Conservation (phyloP, 768 basidiomycete species). For the Tricholoma sp. region DNA sequence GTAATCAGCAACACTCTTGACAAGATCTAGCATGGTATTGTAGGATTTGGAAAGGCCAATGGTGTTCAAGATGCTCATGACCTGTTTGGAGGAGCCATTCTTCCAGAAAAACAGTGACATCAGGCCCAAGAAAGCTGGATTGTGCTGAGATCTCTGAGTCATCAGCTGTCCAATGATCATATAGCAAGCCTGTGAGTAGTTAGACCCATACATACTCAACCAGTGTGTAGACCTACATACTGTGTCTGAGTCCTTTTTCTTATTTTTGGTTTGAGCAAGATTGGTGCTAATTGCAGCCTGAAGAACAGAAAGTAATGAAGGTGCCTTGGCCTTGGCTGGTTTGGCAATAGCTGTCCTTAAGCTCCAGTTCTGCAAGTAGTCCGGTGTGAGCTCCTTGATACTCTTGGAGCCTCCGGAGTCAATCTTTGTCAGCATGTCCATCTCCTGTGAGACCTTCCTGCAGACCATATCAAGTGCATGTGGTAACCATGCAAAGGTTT, state of each 20-base stretch:
- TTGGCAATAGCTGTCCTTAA: neutral
- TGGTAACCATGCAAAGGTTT: neutral
- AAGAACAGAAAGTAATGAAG: neutral
- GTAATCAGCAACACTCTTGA: neutral
- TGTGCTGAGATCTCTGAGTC: neutral
- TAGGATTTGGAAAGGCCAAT: neutral
- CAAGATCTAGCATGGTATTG: neutral
- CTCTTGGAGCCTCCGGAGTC: neutral
- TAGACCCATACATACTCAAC: neutral
- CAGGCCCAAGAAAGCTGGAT: neutral
- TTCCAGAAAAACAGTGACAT: neutral
- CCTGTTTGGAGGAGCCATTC: neutral
- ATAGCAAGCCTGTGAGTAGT: neutral
- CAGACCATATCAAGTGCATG: neutral
- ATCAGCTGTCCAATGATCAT: neutral
- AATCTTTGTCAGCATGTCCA: neutral
- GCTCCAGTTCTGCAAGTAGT: neutral
- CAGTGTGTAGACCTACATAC: neutral
- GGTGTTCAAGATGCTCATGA: neutral
- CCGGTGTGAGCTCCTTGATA: neutral
- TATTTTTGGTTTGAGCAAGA: neutral
- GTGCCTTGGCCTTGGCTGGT: neutral
- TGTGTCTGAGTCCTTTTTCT: neutral
- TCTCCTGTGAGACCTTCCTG: neutral
- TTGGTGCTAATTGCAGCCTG: neutral